Evolutionary conservation across 306 rosid species (phyloP).

Genomic region (Rosa multiflora): DNA sequence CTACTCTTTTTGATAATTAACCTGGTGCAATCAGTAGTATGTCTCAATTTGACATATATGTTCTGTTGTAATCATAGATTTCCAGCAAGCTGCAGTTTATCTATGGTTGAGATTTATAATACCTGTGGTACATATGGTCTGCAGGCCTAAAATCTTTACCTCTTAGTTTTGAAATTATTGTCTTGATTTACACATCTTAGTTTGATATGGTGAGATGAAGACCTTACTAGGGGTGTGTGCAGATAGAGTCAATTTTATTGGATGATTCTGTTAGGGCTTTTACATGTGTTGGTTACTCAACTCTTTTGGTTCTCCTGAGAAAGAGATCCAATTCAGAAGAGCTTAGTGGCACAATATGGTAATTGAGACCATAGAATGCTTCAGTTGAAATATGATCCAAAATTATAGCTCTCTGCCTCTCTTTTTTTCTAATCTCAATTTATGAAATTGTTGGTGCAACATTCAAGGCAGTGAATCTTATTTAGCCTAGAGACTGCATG

Average conservation of each 20-base stretch:
- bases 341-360: background rate
- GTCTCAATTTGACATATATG: background rate
- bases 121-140: background rate
- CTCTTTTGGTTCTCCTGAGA: background rate
- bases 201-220: conserved; percentile 8
- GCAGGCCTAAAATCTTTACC: background rate
- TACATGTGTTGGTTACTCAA: background rate
- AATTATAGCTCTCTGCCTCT: background rate
- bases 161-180: background rate
- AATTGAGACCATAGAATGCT: background rate
- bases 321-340: background rate
- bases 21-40: background rate
- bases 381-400: background rate
- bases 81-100: background rate
- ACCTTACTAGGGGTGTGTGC: conserved; percentile 7
- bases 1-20: background rate
- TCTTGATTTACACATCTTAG: background rate
- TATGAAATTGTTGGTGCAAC: background rate
- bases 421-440: background rate
- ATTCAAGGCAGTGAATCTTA: background rate
- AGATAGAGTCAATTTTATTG: background rate
- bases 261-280: background rate
- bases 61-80: background rate
- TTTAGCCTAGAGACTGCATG: background rate
- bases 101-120: background rate